phyloP scores from a whole-genome alignment of 768 basidiomycete species.

The Kondoa malvinella region DNA sequence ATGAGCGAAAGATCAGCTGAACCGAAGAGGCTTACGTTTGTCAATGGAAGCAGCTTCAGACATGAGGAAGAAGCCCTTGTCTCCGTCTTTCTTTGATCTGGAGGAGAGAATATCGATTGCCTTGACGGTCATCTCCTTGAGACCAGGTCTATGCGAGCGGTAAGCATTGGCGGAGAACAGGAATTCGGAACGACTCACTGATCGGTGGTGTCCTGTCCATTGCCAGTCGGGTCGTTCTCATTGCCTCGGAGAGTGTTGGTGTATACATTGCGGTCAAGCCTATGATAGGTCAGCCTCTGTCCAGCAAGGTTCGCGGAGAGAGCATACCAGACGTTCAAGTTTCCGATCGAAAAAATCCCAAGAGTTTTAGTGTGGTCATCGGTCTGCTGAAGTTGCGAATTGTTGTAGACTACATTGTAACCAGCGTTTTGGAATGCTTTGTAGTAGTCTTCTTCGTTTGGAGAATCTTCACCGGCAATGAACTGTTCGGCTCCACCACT shows the following conservation, averaged over 20 bases:
- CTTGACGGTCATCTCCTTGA: conserved; percentile 33
- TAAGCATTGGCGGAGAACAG: no score
- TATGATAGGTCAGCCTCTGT: no score
- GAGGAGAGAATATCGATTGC: conserved; percentile 28
- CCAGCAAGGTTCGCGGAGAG: no score
- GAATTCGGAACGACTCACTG: no score
- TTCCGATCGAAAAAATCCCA: conserved; percentile 29
- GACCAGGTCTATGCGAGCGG: no score
- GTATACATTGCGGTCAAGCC: conserved; percentile 34
- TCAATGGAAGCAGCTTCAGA: conserved; percentile 32
- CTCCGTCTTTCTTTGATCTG: conserved; percentile 27
- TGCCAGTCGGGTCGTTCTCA: conserved; percentile 6
- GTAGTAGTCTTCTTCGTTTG: conserved; percentile 26
- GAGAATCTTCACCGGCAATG: conserved; percentile 22
- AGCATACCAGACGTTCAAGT: conserved; percentile 1
- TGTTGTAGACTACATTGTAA: conserved; percentile 31
- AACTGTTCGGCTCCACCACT: conserved; percentile 33
- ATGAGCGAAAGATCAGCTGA: background rate
- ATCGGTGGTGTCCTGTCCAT: conserved; percentile 21
- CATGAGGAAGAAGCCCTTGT: conserved; percentile 32
- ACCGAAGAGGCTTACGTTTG: conserved; percentile 9
- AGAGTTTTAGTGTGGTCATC: conserved; percentile 27
- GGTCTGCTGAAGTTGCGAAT: conserved; percentile 27
- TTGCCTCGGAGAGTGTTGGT: conserved; percentile 21
- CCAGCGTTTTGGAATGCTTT: conserved; percentile 24